These are phyloP conservation scores for Sporothrix variecibatus DNA, from an alignment of 2,329 filamentous ascomycete species.

Conservation along the genomic window DNA sequence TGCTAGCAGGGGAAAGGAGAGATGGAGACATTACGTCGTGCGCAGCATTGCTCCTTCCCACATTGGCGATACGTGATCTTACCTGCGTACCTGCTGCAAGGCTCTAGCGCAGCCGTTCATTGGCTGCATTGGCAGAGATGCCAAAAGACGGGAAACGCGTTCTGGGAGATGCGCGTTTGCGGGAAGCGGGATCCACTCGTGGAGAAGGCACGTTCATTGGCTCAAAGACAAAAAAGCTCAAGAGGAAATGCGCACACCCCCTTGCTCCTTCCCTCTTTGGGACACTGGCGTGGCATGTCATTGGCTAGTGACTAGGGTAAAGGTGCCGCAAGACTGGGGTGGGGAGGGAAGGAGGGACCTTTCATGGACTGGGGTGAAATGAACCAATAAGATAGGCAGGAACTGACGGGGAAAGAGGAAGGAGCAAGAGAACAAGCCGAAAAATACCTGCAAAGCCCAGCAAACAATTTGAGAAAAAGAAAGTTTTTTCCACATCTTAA, in stretches of 20 bases:
- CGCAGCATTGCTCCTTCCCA: constrained; percentile 1
- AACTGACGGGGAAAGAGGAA: constrained; percentile 17
- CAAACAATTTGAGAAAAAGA: neutral
- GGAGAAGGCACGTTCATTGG: constrained; percentile 5
- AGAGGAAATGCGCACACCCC: neutral
- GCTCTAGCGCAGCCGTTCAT: constrained; percentile 19
- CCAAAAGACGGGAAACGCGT: constrained; percentile 6
- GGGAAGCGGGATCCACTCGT: constrained; percentile 15
- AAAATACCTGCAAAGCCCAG: constrained; percentile 3
- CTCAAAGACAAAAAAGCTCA: neutral
- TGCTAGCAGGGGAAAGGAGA: neutral
- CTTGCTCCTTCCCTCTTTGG: constrained; percentile 17
- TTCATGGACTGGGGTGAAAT: neutral
- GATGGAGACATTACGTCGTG: constrained; percentile 8
- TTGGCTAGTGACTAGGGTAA: constrained; percentile 19
- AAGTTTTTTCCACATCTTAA: neutral
- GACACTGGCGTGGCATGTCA: neutral
- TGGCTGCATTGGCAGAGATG: constrained; percentile 16
- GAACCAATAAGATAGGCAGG: constrained; percentile 10
- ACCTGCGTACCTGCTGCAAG: constrained; percentile 19
- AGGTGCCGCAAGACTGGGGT: constrained; percentile 16
- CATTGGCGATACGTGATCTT: constrained; percentile 20
- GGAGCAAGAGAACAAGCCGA: constrained; percentile 8
- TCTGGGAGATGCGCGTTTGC: constrained; percentile 10
- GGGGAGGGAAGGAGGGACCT: neutral